Evolutionary conservation across 768 basidiomycete species (phyloP).

Genomic region (Roridomyces roridus): DNA sequence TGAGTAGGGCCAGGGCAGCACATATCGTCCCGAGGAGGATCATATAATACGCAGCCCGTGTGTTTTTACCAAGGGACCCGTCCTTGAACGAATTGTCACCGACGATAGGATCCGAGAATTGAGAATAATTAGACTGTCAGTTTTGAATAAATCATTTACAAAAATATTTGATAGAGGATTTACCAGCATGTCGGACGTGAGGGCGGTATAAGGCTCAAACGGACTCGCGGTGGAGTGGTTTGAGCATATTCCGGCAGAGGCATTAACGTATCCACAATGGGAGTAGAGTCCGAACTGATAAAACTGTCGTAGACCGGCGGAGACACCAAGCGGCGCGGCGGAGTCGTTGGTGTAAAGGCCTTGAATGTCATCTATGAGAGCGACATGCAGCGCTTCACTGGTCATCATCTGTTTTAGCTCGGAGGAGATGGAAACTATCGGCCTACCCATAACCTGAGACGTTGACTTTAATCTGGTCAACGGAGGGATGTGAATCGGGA

Average conservation of each 20-base stretch:
- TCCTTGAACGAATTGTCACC: slow-evolving; percentile 59
- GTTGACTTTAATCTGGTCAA: slow-evolving; percentile 73
- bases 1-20: slow-evolving; percentile 66
- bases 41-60: slow-evolving; percentile 78
- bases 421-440: slow-evolving; percentile 6
- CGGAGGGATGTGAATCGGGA: slow-evolving; percentile 7
- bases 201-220: slow-evolving; percentile 68
- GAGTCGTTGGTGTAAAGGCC: slow-evolving; percentile 73
- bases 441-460: slow-evolving; percentile 74
- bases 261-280: slow-evolving; percentile 74
- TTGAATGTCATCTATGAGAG: slow-evolving; percentile 62
- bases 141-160: too few relatives aligned
- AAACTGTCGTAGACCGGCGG: slow-evolving; percentile 67
- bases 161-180: too few relatives aligned
- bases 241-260: slow-evolving; percentile 65
- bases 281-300: slow-evolving; percentile 87
- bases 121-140: slow-evolving; percentile 57
- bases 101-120: slow-evolving; percentile 60
- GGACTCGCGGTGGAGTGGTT: slow-evolving; percentile 62
- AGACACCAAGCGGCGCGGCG: slow-evolving; percentile 60
- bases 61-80: slow-evolving; percentile 63
- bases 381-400: slow-evolving; percentile 57
- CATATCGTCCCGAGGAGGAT: slow-evolving; percentile 74
- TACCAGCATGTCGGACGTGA: slow-evolving; percentile 68
- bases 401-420: background rate